These are phyloP conservation scores for Vitis hybrid DNA, from an alignment of 177 flowering plant genomes.

Conservation along the genomic window DNA sequence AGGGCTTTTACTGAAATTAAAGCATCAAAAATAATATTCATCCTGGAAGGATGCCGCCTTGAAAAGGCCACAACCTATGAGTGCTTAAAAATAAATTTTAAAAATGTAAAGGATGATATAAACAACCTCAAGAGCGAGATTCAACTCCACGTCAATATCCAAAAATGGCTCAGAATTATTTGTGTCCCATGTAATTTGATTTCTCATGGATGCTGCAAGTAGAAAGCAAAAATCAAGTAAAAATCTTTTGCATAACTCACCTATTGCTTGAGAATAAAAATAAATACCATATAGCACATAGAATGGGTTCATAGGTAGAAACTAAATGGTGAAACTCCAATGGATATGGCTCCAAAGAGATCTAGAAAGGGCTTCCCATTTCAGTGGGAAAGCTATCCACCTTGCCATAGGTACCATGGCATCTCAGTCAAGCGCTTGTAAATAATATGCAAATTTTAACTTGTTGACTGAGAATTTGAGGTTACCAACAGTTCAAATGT, in stretches of 20 bases:
- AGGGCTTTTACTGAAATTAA: too few species aligned
- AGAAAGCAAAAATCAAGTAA: constrained; percentile 7
- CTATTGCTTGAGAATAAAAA: not conserved
- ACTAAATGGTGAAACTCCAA: not conserved
- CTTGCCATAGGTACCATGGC: not conserved
- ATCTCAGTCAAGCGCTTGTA: not conserved
- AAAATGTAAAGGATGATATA: not conserved
- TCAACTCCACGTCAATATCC: constrained; percentile 64
- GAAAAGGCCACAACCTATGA: too few species aligned
- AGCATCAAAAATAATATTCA: too few species aligned
- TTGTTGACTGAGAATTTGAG: too few species aligned
- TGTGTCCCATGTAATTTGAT: constrained; percentile 64
- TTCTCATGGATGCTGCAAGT: constrained; percentile 68
- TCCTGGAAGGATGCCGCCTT: too few species aligned
- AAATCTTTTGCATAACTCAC: not conserved
- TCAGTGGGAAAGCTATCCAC: not conserved
- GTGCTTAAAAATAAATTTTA: too few species aligned
- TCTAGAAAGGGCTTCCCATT: not conserved
- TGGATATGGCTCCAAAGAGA: not conserved
- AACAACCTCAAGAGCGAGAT: constrained; percentile 67
- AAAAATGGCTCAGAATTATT: constrained; percentile 43
- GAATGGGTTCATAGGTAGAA: not conserved
- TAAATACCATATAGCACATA: not conserved
- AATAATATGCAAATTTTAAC: too few species aligned
- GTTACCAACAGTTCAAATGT: too few species aligned